Percentiles rank a stretch among this genome's conserved stretches.
Conservation (phyloP, 1,284 basidiomycete species). For the Malassezia dermatis region DNA sequence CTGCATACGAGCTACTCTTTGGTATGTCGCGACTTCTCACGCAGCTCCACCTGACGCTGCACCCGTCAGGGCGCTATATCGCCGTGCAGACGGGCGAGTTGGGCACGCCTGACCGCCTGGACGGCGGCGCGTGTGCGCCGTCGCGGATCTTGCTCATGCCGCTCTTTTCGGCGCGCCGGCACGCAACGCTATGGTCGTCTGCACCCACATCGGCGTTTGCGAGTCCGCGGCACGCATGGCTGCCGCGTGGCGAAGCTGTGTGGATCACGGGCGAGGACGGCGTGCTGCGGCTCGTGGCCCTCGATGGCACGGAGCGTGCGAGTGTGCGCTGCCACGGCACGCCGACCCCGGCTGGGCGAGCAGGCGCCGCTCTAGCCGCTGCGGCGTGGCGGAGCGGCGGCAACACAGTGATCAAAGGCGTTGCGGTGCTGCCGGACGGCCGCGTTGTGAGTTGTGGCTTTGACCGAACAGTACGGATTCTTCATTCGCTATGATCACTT, state of each 20-base stretch:
- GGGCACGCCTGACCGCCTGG: conserved; percentile 12
- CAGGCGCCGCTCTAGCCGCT: conserved; percentile 8
- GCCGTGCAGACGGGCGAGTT: conserved; percentile 39
- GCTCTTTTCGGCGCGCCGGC: conserved; percentile 20
- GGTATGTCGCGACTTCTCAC: neutral
- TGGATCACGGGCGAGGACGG: conserved; percentile 41
- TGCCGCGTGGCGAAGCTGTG: conserved; percentile 22
- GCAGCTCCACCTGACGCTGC: conserved; percentile 28
- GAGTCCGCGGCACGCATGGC: conserved; percentile 33
- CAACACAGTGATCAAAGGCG: conserved; percentile 38
- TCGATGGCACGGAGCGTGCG: conserved; percentile 25
- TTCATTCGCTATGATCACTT: neutral
- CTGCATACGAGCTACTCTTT: conserved; percentile 37
- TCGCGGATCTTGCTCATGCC: conserved; percentile 31
- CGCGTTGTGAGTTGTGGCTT: conserved; percentile 35
- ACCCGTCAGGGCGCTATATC: conserved; percentile 28
- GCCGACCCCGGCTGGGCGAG: neutral
- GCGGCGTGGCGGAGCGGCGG: conserved; percentile 32
- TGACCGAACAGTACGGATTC: conserved; percentile 28
- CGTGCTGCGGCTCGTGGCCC: conserved; percentile 27
- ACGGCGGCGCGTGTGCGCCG: conserved; percentile 8
- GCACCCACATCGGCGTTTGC: conserved; percentile 24
- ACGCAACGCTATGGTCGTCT: conserved; percentile 30
- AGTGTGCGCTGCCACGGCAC: conserved; percentile 24
- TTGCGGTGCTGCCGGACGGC: conserved; percentile 23